These are phyloP conservation scores for Hyaloscypha variabilis DNA, from an alignment of 495 filamentous ascomycete genomes.

Conservation along the genomic window DNA sequence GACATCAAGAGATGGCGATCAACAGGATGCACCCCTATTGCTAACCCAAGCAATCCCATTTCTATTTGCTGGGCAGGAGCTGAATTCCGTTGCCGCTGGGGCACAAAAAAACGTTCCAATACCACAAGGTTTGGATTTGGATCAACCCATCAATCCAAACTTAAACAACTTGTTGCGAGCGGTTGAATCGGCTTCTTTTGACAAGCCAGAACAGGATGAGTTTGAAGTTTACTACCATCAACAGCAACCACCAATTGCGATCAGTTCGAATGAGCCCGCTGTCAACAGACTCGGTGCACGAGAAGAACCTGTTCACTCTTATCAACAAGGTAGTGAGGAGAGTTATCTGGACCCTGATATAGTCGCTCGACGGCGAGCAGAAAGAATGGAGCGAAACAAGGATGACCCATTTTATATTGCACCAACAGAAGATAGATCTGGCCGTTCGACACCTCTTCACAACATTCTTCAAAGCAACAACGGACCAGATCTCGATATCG, in stretches of 20 bases:
- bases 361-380: slow-evolving; percentile 61
- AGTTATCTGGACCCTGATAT: slow-evolving; percentile 66
- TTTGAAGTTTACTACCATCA: slow-evolving; percentile 76
- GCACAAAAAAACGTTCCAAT: slow-evolving; percentile 88
- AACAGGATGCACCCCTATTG: slow-evolving; percentile 67
- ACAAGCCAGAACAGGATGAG: slow-evolving; percentile 59
- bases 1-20: slow-evolving; percentile 48
- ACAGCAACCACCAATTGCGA: slow-evolving; percentile 28
- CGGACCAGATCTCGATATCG: slow-evolving; percentile 79
- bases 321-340: slow-evolving; percentile 62
- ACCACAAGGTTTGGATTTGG: slow-evolving; percentile 72
- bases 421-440: slow-evolving; percentile 50
- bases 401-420: slow-evolving; percentile 97
- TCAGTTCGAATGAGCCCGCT: slow-evolving; percentile 51
- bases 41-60: slow-evolving; percentile 86
- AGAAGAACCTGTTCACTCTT: slow-evolving; percentile 54
- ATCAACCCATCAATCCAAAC: slow-evolving; percentile 79
- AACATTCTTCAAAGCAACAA: slow-evolving; percentile 69
- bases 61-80: slow-evolving; percentile 80
- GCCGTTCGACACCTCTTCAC: slow-evolving; percentile 69
- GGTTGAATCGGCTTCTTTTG: slow-evolving; percentile 55
- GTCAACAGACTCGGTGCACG: slow-evolving; percentile 49
- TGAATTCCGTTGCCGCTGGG: slow-evolving; percentile 84
- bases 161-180: slow-evolving; percentile 63
- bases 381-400: slow-evolving; percentile 75